Conservation (phyloP, 345 rosid species). For the Orychophragmus violaceus region DNA sequence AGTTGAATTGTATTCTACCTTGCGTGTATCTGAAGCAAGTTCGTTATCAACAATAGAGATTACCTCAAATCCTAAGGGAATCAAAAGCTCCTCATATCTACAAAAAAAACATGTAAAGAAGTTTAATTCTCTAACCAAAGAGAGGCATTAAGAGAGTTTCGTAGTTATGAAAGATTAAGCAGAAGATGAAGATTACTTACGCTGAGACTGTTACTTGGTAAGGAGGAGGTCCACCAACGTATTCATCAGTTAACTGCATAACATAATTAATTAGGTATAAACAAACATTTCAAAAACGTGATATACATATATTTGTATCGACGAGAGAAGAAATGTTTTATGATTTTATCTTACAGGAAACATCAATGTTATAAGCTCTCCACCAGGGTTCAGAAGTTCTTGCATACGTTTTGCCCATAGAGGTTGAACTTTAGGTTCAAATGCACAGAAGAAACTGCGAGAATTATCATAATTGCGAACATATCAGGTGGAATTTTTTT, state of each 20-base stretch:
- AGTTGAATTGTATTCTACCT: constrained; percentile 35
- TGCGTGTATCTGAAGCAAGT: constrained; percentile 39
- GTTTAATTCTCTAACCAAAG: neutral
- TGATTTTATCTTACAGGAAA: constrained; percentile 44
- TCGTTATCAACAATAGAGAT: constrained; percentile 23
- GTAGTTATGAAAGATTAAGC: neutral
- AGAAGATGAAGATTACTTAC: constrained; percentile 30
- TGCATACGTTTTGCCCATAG: constrained; percentile 54
- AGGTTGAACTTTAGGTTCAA: constrained; percentile 51
- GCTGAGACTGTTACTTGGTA: constrained; percentile 30
- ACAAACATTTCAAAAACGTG: neutral
- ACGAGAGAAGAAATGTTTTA: neutral
- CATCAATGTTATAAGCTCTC: constrained; percentile 74
- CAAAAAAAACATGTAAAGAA: neutral
- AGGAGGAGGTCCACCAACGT: constrained; percentile 12
- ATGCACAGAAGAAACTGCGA: constrained; percentile 44
- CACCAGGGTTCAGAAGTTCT: constrained; percentile 52
- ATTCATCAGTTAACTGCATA: constrained; percentile 12
- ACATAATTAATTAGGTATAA: neutral
- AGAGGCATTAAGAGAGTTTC: neutral
- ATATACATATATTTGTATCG: neutral
- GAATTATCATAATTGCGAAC: neutral
- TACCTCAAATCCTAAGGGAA: constrained; percentile 23
- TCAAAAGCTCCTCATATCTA: constrained; percentile 18
- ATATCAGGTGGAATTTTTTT: neutral